Evolutionary conservation across 1,139 yeast genomes (phyloP).

Genomic region (Pichiaceae sp.): DNA sequence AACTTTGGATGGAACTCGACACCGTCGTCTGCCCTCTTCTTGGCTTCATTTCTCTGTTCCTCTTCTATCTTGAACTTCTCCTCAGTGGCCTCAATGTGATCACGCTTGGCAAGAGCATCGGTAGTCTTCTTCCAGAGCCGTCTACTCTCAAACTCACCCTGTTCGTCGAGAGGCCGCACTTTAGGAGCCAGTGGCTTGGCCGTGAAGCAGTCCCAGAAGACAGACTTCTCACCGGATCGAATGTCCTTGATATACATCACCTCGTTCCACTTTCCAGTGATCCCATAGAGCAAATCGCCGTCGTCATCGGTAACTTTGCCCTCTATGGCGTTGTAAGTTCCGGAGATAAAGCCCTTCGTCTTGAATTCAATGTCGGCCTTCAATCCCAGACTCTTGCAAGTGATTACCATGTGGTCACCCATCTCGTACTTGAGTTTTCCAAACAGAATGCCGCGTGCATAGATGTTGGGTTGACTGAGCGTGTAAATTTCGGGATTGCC

Average conservation of each 20-base stretch:
- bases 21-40: constrained; percentile 68
- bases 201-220: constrained; percentile 56
- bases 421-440: constrained; percentile 85
- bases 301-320: constrained; percentile 52
- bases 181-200: constrained; percentile 50
- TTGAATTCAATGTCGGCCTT: constrained; percentile 87
- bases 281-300: constrained; percentile 51
- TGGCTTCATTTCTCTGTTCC: constrained; percentile 66
- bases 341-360: constrained; percentile 88
- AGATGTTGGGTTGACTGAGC: constrained; percentile 88
- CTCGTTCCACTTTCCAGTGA: constrained; percentile 93
- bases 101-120: constrained; percentile 64
- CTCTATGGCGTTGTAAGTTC: constrained; percentile 83
- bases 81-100: constrained; percentile 77
- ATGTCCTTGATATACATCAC: constrained; percentile 60
- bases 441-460: constrained; percentile 88
- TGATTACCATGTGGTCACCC: constrained; percentile 81
- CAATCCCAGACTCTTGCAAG: constrained; percentile 50
- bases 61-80: constrained; percentile 85
- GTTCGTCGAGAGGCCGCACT: constrained; percentile 73
- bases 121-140: constrained; percentile 76
- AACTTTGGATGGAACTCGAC: constrained; percentile 73
- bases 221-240: constrained; percentile 22
- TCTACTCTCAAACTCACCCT: constrained; percentile 74
- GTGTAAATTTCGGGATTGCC: constrained; percentile 57